Conservation (phyloP, 2,329 filamentous ascomycete genomes). For the Ambrosiella xylebori region DNA sequence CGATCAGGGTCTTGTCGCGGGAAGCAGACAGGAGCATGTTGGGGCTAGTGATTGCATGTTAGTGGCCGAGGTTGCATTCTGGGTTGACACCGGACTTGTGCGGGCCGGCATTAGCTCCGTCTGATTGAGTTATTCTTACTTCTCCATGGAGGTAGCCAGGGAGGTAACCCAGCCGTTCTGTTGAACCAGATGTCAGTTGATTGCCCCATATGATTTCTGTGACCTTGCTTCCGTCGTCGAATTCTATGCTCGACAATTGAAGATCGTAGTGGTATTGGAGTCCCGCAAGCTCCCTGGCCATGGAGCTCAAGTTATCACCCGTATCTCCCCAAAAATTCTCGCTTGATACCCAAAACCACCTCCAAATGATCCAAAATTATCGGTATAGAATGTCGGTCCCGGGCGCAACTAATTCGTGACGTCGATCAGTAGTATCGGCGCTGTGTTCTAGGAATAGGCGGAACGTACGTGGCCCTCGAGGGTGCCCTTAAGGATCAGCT, state of each 20-base stretch:
- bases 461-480: constrained; percentile 81
- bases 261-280: neutral
- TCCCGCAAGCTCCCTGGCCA: neutral
- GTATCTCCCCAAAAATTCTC: neutral
- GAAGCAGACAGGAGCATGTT: constrained; percentile 98
- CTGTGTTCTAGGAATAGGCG: constrained; percentile 14
- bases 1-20: constrained; percentile 98
- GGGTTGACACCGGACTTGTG: neutral
- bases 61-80: constrained; percentile 5
- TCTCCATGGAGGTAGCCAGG: constrained; percentile 97
- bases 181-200: constrained; percentile 13
- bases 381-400: neutral
- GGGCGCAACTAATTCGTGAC: neutral
- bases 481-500: constrained; percentile 90
- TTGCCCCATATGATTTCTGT: constrained; percentile 9
- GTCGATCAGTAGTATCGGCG: neutral
- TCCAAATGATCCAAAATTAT: neutral
- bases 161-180: constrained; percentile 96
- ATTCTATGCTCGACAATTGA: neutral
- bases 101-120: too few species aligned
- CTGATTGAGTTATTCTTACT: constrained; percentile 39
- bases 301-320: neutral
- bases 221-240: constrained; percentile 4
- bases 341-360: neutral
- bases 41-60: constrained; percentile 39